These are phyloP conservation scores for Ammopiptanthus mongolicus DNA, from an alignment of 306 rosid species.

Conservation along the genomic window DNA sequence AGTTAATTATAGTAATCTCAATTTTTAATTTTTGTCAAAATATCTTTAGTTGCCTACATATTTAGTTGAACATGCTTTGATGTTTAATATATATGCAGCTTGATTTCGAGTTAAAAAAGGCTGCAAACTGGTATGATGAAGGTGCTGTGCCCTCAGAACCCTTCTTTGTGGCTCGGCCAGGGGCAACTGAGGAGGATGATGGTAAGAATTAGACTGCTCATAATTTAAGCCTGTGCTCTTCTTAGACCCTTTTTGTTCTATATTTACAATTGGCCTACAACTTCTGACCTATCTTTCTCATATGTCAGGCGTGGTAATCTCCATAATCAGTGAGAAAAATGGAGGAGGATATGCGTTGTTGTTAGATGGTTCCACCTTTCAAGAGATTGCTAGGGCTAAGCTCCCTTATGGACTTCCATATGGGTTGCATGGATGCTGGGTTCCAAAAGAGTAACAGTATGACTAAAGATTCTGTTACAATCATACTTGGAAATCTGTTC, in stretches of 20 bases:
- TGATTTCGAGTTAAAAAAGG: slow-evolving; percentile 59
- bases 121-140: slow-evolving; percentile 76
- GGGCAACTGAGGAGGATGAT: slow-evolving; percentile 90
- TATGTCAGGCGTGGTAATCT: slow-evolving; percentile 77
- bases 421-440: slow-evolving; percentile 98
- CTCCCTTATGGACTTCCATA: slow-evolving; percentile 92
- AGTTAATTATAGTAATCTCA: not conserved
- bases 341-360: slow-evolving; percentile 79
- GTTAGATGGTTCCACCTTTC: slow-evolving; percentile 72
- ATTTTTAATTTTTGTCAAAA: not conserved
- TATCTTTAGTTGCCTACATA: not conserved
- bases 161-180: slow-evolving; percentile 79
- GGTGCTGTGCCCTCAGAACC: slow-evolving; percentile 93
- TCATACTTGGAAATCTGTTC: not conserved
- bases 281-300: not conserved
- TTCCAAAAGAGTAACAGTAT: slow-evolving; percentile 41
- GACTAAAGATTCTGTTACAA: not conserved
- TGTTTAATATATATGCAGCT: slow-evolving; percentile 38
- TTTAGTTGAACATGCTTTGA: not conserved
- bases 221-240: not conserved
- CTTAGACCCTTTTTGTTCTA: not conserved
- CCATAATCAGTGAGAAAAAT: slow-evolving; percentile 69
- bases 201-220: slow-evolving; percentile 34
- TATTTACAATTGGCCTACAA: not conserved
- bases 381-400: slow-evolving; percentile 91